Percentiles rank a stretch among this genome's conserved stretches.
Conservation (phyloP, 2,329 filamentous ascomycete genomes). For the Proliferodiscus dingleyae region DNA sequence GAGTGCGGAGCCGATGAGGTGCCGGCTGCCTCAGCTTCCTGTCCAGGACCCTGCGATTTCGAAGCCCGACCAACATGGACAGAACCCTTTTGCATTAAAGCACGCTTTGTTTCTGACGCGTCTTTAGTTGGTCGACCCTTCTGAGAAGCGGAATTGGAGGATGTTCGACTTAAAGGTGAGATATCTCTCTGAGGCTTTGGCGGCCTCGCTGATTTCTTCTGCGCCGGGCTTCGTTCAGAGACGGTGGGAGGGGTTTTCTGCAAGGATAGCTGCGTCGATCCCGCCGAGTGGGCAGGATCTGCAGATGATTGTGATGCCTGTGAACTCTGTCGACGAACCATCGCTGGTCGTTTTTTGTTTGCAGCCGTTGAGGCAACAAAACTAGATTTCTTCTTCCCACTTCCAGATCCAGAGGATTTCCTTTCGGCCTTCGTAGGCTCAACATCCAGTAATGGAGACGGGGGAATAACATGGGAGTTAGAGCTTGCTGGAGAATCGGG, state of each 20-base stretch:
- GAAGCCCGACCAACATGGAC: no score
- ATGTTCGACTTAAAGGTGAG: no score
- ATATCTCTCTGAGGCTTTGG: no score
- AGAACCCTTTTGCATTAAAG: no score
- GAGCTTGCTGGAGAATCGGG: conserved; percentile 41
- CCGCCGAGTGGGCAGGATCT: conserved; percentile 8
- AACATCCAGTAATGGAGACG: conserved; percentile 20
- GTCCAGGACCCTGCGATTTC: no score
- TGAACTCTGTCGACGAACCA: conserved; percentile 44
- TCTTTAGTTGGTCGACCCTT: no score
- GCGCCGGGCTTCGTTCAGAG: conserved; percentile 6
- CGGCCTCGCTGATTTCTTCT: no score
- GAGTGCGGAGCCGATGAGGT: no score
- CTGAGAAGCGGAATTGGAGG: no score
- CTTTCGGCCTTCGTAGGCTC: conserved; percentile 19
- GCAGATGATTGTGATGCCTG: conserved; percentile 31
- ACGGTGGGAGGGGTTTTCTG: conserved; percentile 8
- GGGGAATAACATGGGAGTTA: conserved; percentile 26
- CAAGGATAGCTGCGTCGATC: conserved; percentile 9
- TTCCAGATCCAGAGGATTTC: conserved; percentile 10
- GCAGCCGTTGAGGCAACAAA: conserved; percentile 40
- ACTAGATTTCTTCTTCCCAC: conserved; percentile 31
- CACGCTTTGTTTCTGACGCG: no score
- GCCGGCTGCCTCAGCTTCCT: no score
- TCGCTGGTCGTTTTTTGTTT: conserved; percentile 42